Base-by-base conservation (phyloP, 305 asterid species). In the Plantago coronopus region DNA sequence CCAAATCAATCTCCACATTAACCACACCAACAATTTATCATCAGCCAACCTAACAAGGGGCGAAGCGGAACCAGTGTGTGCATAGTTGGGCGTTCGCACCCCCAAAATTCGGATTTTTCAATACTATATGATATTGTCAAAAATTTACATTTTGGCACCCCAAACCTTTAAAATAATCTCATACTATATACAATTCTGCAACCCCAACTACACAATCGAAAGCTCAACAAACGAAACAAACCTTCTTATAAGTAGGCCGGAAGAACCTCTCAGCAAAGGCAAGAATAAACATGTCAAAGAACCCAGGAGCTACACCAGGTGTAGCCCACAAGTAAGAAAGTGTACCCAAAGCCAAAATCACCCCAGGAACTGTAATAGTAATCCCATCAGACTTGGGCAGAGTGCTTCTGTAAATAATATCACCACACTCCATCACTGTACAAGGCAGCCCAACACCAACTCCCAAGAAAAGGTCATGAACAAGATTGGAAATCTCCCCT, bases 391-490 rank as follows among this genome's bases (percentile, higher is more conserved):
- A 83, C 69, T 66, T 85, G 2, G 99, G 97, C 17, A 93, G 88
- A 6, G 96, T 93, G 68, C 99, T 93, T 79, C 96, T 74, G 66
- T 93, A 93, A 17, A 89, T 93, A 38, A 93, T 79, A 69, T 93
- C 99, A 21, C 99, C 99, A 72, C 99, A 93, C 77, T 80, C 83
- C 97, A 93, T 93, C 0, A 89, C 97, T n/a, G 96, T 89, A 66
- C 99, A 93, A 15, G 99, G 99, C 53, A 93, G 89, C 47, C 97
- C 99, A 49, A 93, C 97, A 34, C 99, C 99, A 67, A 93, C 97
- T 6, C 99, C 99, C 65, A 89, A 47, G 65, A 93, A 85, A 40
- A 87, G 54, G 70, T 93, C 79, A 64, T 81, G 77, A 42, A 72
- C 83, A 71, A 73, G 57, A 45, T 73, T 69, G 54, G 75, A 65